Evolutionary conservation across 2,329 filamentous ascomycete genomes (phyloP), one percentile per base, ranked within the genome.

Genomic region (Rhynchosporium graminicola): DNA sequence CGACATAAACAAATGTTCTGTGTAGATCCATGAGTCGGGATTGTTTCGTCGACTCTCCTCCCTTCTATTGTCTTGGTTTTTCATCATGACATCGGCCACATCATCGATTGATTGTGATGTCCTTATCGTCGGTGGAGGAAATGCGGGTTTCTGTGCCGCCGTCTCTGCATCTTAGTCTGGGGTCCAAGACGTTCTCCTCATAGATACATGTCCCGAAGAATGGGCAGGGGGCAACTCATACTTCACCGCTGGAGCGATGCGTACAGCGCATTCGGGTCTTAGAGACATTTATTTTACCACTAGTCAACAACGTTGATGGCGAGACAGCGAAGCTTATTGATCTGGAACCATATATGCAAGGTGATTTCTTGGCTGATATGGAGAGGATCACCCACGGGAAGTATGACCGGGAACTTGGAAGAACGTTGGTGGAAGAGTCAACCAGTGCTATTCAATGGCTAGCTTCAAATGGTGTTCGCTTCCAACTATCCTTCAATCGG

Each of bases 401-500:
- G 29, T 81, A 81, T 6, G 80, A 87, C 70, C 77, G 76, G 0
- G 73, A 67, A 0, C 75, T 89, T 9, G 77, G 79, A 0, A 71
- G 75, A 15, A 74, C 75, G 0, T 74, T 89, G 1, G 78, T 89
- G 0, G 65, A 76, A 1, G 80, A 86, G 26, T 83, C 80, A 0
- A 80, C 80, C 57, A 73, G 71, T 0, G 74, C 82, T 0, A 73
- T 86, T 7, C 80, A 82, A 67, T 87, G 85, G 85, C 76, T 88
- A 2, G 77, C 77, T 1, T 65, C 71, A 52, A 78, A 83, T 46
- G 85, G 85, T 0, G 74, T 87, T 2, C 76, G 79, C 1, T 88
- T 86, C 68, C 80, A 85, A 69, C 75, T 89, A 3, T 83, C 80
- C 1, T 89, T 89, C 72, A 84, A 88, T 63, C 78, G 87, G 2